Conservation (phyloP, 257 asterid species). For the Verbena officinalis region DNA sequence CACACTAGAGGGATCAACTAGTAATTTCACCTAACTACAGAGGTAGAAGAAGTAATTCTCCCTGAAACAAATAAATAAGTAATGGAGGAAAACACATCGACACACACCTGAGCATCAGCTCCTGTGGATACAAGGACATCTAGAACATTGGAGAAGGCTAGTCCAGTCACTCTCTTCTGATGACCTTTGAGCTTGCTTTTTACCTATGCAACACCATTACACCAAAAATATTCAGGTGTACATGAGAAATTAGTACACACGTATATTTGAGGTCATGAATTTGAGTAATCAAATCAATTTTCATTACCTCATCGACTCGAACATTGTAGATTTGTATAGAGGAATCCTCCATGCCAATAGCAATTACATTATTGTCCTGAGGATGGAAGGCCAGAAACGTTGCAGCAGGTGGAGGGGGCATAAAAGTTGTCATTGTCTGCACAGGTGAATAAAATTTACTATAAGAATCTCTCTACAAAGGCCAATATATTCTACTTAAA, state of each 20-base stretch:
- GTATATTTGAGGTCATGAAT: not conserved
- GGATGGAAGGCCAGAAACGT: slow-evolving; percentile 71
- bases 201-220: slow-evolving; percentile 51
- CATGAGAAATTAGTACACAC: not conserved
- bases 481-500: not conserved
- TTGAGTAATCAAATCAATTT: slow-evolving; percentile 17
- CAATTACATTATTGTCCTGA: slow-evolving; percentile 65
- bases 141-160: slow-evolving; percentile 65
- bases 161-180: slow-evolving; percentile 68
- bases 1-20: no score
- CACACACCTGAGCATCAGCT: slow-evolving; percentile 71
- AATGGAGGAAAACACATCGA: not conserved
- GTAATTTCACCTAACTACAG: no score
- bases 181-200: slow-evolving; percentile 62
- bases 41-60: no score
- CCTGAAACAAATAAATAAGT: no score
- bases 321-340: slow-evolving; percentile 60
- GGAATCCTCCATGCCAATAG: slow-evolving; percentile 76
- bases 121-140: slow-evolving; percentile 65
- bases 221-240: slow-evolving; percentile 6
- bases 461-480: slow-evolving; percentile 15
- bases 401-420: slow-evolving; percentile 77
- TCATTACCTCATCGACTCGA: slow-evolving; percentile 56
- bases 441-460: slow-evolving; percentile 9
- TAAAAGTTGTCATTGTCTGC: slow-evolving; percentile 70